These are phyloP conservation scores for Xerocomus brunneocitrinus DNA, from an alignment of 768 basidiomycete species.

Conservation along the genomic window DNA sequence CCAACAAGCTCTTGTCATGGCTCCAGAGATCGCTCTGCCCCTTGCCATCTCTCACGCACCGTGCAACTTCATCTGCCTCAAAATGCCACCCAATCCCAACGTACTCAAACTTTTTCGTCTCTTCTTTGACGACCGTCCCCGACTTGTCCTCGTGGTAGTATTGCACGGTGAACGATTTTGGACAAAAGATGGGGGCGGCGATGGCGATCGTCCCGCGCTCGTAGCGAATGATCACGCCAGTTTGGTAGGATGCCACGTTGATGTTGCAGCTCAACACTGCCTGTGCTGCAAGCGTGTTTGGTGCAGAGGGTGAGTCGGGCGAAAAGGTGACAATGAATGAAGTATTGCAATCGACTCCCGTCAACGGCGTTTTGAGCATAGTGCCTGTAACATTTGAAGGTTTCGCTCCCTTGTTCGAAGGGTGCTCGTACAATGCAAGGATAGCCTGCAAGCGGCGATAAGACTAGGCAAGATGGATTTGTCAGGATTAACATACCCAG, in stretches of 20 bases:
- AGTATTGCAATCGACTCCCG: slow-evolving; percentile 75
- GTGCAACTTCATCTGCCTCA: slow-evolving; percentile 84
- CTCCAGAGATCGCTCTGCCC: slow-evolving; percentile 71
- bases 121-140: slow-evolving; percentile 45
- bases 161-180: slow-evolving; percentile 61
- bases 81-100: slow-evolving; percentile 76
- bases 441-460: slow-evolving; percentile 53
- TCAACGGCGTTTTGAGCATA: slow-evolving; percentile 75
- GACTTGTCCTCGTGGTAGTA: slow-evolving; percentile 48
- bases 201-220: slow-evolving; percentile 68
- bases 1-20: slow-evolving; percentile 72
- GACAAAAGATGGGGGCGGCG: slow-evolving; percentile 60
- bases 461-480: slow-evolving; percentile 1
- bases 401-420: slow-evolving; percentile 54
- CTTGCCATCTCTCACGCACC: slow-evolving; percentile 71
- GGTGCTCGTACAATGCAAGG: slow-evolving; percentile 73
- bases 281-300: slow-evolving; percentile 53
- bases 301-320: slow-evolving; percentile 34
- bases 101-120: slow-evolving; percentile 54
- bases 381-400: slow-evolving; percentile 61
- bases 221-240: slow-evolving; percentile 68
- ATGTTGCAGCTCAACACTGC: slow-evolving; percentile 71
- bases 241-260: slow-evolving; percentile 41
- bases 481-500: slow-evolving; percentile 47
- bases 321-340: slow-evolving; percentile 70